Evolutionary conservation across 495 filamentous ascomycete species (phyloP).

Genomic region (Neurospora sp.): DNA sequence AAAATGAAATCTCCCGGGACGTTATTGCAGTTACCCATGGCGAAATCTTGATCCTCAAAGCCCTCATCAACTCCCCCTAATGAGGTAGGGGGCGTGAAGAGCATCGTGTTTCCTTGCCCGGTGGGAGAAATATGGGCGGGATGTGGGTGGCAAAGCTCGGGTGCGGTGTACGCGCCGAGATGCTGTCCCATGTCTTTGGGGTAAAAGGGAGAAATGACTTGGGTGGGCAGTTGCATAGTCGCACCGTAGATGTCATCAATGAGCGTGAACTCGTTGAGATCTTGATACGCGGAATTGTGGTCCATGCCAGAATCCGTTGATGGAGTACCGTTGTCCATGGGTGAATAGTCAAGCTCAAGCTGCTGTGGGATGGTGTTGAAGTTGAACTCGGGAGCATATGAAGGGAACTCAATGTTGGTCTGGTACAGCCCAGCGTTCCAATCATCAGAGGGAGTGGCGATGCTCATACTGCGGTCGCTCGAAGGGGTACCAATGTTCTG

Average conservation of each 20-base stretch:
- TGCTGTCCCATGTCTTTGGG: slow-evolving; percentile 30
- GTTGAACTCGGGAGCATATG: slow-evolving; percentile 30
- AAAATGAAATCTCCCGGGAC: slow-evolving; percentile 23
- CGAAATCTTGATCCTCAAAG: slow-evolving; percentile 31
- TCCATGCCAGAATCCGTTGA: slow-evolving; percentile 36
- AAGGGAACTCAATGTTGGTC: slow-evolving; percentile 30
- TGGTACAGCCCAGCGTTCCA: slow-evolving; percentile 18
- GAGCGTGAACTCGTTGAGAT: slow-evolving; percentile 34
- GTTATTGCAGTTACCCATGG: slow-evolving; percentile 10
- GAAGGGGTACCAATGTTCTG: slow-evolving; percentile 43
- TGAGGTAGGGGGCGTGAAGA: slow-evolving; percentile 49
- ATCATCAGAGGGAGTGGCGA: slow-evolving; percentile 36
- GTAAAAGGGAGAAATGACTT: slow-evolving; percentile 24
- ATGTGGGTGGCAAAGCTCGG: slow-evolving; percentile 27
- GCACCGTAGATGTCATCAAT: slow-evolving; percentile 50
- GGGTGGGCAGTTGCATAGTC: slow-evolving; percentile 32
- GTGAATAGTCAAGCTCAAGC: slow-evolving; percentile 40
- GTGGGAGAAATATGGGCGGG: slow-evolving; percentile 49
- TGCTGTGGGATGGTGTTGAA: slow-evolving; percentile 30
- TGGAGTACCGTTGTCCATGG: slow-evolving; percentile 36
- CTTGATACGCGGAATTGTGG: slow-evolving; percentile 37
- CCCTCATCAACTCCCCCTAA: slow-evolving; percentile 36
- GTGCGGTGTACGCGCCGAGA: slow-evolving; percentile 21
- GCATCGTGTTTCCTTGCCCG: slow-evolving; percentile 53
- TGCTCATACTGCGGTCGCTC: slow-evolving; percentile 29